Evolutionary conservation across 495 filamentous ascomycete species (phyloP).

Genomic region (Melanomma pulvis-pyrius): DNA sequence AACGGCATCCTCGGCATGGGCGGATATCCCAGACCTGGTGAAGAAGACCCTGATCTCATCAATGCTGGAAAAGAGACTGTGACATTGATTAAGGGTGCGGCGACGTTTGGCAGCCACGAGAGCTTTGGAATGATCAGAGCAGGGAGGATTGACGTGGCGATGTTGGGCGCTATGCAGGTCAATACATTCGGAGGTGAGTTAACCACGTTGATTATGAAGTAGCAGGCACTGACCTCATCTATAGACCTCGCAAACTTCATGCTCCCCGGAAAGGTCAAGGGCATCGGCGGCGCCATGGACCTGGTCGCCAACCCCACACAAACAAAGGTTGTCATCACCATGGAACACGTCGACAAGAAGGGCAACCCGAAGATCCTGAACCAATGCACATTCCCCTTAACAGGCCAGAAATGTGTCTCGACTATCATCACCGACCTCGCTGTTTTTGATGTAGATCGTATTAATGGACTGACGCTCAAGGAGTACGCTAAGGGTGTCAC

Average conservation of each 20-base stretch:
- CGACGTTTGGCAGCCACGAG: slow-evolving; percentile 85
- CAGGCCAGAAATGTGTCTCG: slow-evolving; percentile 80
- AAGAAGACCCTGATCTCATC: slow-evolving; percentile 91
- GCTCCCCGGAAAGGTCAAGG: slow-evolving; percentile 89
- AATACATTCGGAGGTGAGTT: slow-evolving; percentile 54
- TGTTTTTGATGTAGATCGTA: slow-evolving; percentile 88
- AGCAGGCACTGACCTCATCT: slow-evolving; percentile 1
- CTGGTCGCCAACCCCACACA: slow-evolving; percentile 80
- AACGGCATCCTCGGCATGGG: slow-evolving; percentile 91
- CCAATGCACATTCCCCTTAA: slow-evolving; percentile 84
- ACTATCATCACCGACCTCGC: slow-evolving; percentile 92
- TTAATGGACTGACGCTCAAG: slow-evolving; percentile 66
- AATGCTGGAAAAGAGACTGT: slow-evolving; percentile 96
- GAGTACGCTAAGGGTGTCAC: slow-evolving; percentile 60
- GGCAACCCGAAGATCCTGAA: slow-evolving; percentile 84
- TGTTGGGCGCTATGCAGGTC: slow-evolving; percentile 93
- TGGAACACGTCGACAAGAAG: slow-evolving; percentile 95
- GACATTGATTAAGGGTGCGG: slow-evolving; percentile 76
- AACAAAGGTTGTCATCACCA: slow-evolving; percentile 92
- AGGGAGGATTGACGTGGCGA: slow-evolving; percentile 84
- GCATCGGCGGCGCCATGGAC: slow-evolving; percentile 94
- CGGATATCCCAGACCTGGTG: slow-evolving; percentile 77
- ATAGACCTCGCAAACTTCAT: slow-evolving; percentile 95
- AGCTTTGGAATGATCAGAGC: slow-evolving; percentile 92
- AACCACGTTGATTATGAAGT: neutral